Base-by-base conservation (phyloP, 495 filamentous ascomycete species). In the Glonium stellatum region DNA sequence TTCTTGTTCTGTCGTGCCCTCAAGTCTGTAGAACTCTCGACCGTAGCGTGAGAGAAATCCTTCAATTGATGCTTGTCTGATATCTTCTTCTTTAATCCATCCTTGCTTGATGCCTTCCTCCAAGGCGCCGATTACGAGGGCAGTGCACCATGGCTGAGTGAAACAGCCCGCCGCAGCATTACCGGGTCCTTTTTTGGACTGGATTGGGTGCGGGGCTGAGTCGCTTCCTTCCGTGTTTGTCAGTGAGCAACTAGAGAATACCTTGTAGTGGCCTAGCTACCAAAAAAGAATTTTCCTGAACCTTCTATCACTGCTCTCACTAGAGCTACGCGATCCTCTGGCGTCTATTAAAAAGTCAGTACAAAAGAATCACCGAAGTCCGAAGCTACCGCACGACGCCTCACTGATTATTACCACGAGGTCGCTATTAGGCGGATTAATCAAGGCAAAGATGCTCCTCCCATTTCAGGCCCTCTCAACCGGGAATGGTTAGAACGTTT, bases 131-230 rank as follows among this genome's bases (percentile, higher is more conserved):
- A 95, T 66, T 35, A 92, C 87, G 27, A 87, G 77, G 57, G 86
- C 83, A 13, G 88, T 84, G n/a, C 83, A 84, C 67, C 84, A 89
- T n/a, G 88, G 87, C 71, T 96, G 91, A 8, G 91, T 96, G 75
- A 95, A 96, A 6, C 92, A 86, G 23, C 92, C 91, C 4, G 88
- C 90, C 5, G 90, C 88, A n/a, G 78, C 73, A 73, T 80, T 87
- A 55, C 68, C 70, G 22, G 59, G 74, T 34, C 79, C 83, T 58
- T 83, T 80, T 77, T 96, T 96, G 52, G 86, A 82, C 13, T 73
- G 70, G 13, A 85, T 80, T 9, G 86, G 84, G 74, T 97, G 92
- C 22, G 92, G 92, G 34, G 87, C 87, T 47, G 80, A 83, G 68
- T 89, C 86, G 34, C 77, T 84, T 46, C 79, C 78, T n/a, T 31